These are phyloP conservation scores for Leersia perrieri DNA, from an alignment of 176 grass and related monocot genomes.

Conservation along the genomic window DNA sequence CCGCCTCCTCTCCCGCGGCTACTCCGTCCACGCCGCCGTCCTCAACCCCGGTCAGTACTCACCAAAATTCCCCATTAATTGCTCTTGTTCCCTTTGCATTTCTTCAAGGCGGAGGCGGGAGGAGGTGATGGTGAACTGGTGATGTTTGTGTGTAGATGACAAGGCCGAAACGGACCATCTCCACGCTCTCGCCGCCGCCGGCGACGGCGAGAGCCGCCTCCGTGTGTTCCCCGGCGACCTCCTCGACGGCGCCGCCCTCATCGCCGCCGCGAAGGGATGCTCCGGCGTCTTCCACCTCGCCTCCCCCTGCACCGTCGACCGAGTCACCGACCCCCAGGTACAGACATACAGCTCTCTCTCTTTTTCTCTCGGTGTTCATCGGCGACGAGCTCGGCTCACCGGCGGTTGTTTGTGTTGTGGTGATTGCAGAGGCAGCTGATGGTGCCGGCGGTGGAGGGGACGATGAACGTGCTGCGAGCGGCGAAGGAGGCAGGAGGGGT, in stretches of 20 bases:
- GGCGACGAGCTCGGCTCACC: too few relatives aligned
- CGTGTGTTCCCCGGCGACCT: slow-evolving; percentile 69
- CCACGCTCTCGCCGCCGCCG: slow-evolving; percentile 38
- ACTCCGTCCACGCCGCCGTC: slow-evolving; percentile 73
- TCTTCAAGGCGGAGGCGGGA: not conserved
- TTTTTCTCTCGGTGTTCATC: too few relatives aligned
- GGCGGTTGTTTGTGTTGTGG: not conserved
- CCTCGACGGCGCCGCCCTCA: slow-evolving; percentile 56
- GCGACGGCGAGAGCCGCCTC: slow-evolving; percentile 48
- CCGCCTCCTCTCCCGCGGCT: slow-evolving; percentile 68
- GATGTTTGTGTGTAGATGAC: slow-evolving; percentile 44
- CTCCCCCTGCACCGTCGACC: slow-evolving; percentile 66
- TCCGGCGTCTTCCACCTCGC: slow-evolving; percentile 85
- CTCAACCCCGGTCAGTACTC: slow-evolving; percentile 55
- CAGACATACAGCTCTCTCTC: too few relatives aligned
- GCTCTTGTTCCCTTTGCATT: too few relatives aligned
- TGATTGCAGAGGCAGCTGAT: slow-evolving; percentile 58
- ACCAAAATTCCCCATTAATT: too few relatives aligned
- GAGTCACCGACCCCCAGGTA: slow-evolving; percentile 78
- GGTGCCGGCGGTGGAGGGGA: slow-evolving; percentile 76
- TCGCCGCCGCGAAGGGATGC: slow-evolving; percentile 47
- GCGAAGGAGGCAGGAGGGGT: slow-evolving; percentile 54
- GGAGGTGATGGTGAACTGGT: not conserved
- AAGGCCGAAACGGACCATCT: slow-evolving; percentile 83
- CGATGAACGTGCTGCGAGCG: slow-evolving; percentile 69